A percentile compares a stretch with the other conserved stretches of the same genome.
Conservation (phyloP, 2,329 filamentous ascomycete genomes). For the Nothophaeocryptopus gaeumannii region DNA sequence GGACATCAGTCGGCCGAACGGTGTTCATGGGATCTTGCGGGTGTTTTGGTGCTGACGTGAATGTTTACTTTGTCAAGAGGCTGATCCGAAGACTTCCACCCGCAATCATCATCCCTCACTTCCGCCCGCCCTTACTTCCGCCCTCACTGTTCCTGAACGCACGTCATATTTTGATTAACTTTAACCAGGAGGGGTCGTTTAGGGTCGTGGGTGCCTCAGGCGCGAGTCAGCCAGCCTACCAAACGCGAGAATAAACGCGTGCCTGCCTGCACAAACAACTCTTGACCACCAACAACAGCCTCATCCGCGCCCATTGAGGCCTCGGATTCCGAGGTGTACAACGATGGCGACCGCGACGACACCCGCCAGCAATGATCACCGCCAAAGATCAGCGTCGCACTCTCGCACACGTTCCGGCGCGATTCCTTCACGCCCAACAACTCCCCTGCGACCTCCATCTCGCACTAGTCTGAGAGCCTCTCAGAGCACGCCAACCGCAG, state of each 20-base stretch:
- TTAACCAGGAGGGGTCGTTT: too few species aligned
- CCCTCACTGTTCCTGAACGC: too few species aligned
- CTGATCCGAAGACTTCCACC: background rate
- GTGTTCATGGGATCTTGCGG: too few species aligned
- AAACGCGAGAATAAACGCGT: background rate
- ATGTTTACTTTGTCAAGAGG: too few species aligned
- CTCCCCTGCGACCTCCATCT: constrained; percentile 84
- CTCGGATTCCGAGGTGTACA: background rate
- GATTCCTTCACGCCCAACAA: constrained; percentile 73
- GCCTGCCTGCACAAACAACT: background rate
- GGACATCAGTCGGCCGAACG: too few species aligned
- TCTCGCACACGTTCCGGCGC: constrained; percentile 46
- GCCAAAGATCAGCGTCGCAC: constrained; percentile 33
- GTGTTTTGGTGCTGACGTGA: too few species aligned
- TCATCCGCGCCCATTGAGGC: background rate
- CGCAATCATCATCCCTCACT: background rate
- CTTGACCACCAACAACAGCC: background rate
- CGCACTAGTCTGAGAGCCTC: constrained; percentile 83
- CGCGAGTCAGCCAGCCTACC: too few species aligned
- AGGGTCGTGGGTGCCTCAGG: too few species aligned
- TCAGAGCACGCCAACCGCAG: constrained; percentile 43
- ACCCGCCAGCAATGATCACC: constrained; percentile 8
- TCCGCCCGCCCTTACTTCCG: too few species aligned
- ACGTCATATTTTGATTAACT: too few species aligned
- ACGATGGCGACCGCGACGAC: constrained; percentile 22